Base-by-base conservation (phyloP, 805 yeast species). In the Candida coquimbonensis region DNA sequence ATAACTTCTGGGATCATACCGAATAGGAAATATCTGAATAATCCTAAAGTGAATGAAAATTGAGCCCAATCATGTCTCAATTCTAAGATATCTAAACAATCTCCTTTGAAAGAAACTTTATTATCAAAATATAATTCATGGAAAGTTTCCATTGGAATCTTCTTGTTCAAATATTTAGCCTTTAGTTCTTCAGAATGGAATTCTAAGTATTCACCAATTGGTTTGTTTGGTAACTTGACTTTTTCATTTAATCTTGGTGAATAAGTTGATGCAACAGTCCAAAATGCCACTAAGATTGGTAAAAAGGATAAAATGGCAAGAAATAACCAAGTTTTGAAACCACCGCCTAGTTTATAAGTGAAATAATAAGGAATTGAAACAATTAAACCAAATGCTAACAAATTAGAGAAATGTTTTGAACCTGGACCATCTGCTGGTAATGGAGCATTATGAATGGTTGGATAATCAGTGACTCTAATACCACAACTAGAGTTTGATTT, bases 1-100 rank as follows among this genome's bases (percentile, higher is more conserved):
- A 88, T 83, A 47, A 88, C 95, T 69, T 88, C 96, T 39, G 96
- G 96, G 53, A 88, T 84, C 85, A 88, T 78, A 40, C 93, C 95
- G 42, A 87, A 75, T 53, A 88, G 66, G 71, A 88, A 89, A 70
- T 74, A 89, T 64, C 75, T 82, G 79, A 81, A 88, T 49, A 88
- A 73, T 31, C 86, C 70, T 49, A 77, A 58, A 38, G 96, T 88
- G 73, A 88, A 88, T 34, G 81, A 67, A 72, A 86, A 88, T 54
- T 72, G 73, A 55, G 89, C 85, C 96, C 96, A 88, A 69, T 88
- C 96, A 59, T 89, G 95, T 67, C 91, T 81, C 70, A 72, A 83
- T 72, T 88, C 96, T 73, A 88, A 61, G 40, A 81, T 75, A 55
- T 89, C 96, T 52, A 89, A 75, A 48, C 82, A 78, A 65, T 89